Evolutionary conservation across 2,329 filamentous ascomycete species (phyloP).

Genomic region (Epichloe gansuensis): DNA sequence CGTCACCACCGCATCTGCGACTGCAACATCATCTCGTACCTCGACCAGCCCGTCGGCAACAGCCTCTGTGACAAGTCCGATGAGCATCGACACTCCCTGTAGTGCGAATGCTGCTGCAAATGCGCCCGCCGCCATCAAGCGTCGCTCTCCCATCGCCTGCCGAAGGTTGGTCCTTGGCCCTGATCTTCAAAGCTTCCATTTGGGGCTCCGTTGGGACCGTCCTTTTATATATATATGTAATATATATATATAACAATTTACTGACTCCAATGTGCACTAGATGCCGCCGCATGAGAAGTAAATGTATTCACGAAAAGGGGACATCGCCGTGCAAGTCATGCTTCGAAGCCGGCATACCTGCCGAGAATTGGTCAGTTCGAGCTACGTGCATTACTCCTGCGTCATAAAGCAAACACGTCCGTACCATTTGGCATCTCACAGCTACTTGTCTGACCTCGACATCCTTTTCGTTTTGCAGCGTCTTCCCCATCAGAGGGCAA

Average conservation of each 20-base stretch:
- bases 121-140: constrained; percentile 25
- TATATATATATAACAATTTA: no score
- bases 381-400: background rate
- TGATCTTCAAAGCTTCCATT: no score
- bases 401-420: no score
- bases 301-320: constrained; percentile 38
- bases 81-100: background rate
- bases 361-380: constrained; percentile 35
- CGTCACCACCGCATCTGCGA: background rate
- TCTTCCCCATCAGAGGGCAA: constrained; percentile 40
- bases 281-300: constrained; percentile 44
- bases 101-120: constrained; percentile 1
- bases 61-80: constrained; percentile 1
- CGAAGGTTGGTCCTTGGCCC: constrained; percentile 27
- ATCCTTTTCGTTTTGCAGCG: constrained; percentile 19
- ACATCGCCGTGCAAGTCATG: constrained; percentile 39
- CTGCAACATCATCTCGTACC: background rate
- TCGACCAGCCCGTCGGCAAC: constrained; percentile 2
- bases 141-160: constrained; percentile 39
- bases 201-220: no score
- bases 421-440: background rate
- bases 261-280: constrained; percentile 14
- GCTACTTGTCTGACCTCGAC: background rate
- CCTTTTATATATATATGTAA: no score
- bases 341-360: constrained; percentile 32